phyloP scores from a whole-genome alignment of 331 rosid species.

The Prunus yedoensis region DNA sequence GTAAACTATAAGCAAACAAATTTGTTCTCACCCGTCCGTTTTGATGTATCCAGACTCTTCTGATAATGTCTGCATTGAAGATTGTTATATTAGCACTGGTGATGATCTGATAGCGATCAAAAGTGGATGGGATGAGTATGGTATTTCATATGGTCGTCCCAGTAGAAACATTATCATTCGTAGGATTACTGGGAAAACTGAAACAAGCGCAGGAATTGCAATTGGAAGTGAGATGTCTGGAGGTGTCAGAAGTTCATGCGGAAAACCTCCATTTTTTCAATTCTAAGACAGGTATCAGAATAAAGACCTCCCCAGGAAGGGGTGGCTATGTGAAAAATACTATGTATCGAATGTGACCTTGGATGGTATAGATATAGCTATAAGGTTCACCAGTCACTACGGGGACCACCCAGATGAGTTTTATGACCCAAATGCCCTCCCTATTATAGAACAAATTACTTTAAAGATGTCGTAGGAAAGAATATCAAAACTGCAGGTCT shows the following conservation, averaged over 20 bases:
- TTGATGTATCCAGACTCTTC: slow-evolving; percentile 57
- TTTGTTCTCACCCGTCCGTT: slow-evolving; percentile 29
- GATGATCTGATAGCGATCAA: slow-evolving; percentile 77
- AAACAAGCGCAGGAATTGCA: slow-evolving; percentile 62
- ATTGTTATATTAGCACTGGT: slow-evolving; percentile 76
- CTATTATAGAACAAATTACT: slow-evolving; percentile 55
- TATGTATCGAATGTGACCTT: slow-evolving; percentile 58
- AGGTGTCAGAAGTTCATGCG: slow-evolving; percentile 65
- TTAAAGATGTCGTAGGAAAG: slow-evolving; percentile 55
- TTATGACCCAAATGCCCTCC: slow-evolving; percentile 57
- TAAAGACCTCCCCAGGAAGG: slow-evolving; percentile 79
- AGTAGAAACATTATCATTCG: slow-evolving; percentile 54
- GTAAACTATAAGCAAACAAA: neutral
- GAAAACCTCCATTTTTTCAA: slow-evolving; percentile 50
- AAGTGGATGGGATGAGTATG: slow-evolving; percentile 90
- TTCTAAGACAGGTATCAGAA: slow-evolving; percentile 51
- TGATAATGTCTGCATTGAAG: slow-evolving; percentile 71
- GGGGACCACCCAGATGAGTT: slow-evolving; percentile 71
- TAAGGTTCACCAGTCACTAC: slow-evolving; percentile 59
- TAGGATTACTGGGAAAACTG: slow-evolving; percentile 52
- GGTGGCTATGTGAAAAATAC: slow-evolving; percentile 74
- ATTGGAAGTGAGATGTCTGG: slow-evolving; percentile 94
- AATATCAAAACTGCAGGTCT: slow-evolving; percentile 54
- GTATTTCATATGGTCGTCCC: slow-evolving; percentile 64
- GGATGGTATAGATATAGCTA: slow-evolving; percentile 49